Percentiles rank a stretch among this genome's conserved stretches.
Evolutionary conservation across 108 stramenopile genomes (phyloP).

Genomic region (Conticribra guillardii): DNA sequence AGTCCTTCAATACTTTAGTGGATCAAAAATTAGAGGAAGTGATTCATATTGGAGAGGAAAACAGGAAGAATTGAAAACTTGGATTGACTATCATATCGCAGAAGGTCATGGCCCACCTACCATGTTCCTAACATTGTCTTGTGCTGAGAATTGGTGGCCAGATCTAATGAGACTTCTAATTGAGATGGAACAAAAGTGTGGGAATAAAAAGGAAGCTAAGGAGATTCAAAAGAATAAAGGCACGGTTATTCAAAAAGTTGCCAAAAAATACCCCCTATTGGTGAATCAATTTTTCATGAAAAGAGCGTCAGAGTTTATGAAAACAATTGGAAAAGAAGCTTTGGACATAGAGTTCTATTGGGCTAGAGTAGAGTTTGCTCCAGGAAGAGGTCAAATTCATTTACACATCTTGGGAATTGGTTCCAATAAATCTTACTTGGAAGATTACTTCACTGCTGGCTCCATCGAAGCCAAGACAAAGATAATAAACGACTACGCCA

Average conservation of each 20-base stretch:
- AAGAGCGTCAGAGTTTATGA: conserved; percentile 11
- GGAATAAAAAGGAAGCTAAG: neutral
- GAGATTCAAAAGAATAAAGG: neutral
- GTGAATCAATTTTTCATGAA: conserved; percentile 39
- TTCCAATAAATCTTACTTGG: conserved; percentile 14
- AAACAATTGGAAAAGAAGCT: conserved; percentile 15
- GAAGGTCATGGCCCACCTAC: conserved; percentile 35
- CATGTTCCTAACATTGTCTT: conserved; percentile 37
- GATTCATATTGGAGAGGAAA: conserved; percentile 28
- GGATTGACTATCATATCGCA: conserved; percentile 37
- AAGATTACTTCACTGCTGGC: conserved; percentile 13
- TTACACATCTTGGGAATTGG: conserved; percentile 28
- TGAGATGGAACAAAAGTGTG: conserved; percentile 7
- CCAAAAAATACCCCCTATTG: neutral
- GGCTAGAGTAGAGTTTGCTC: conserved; percentile 36
- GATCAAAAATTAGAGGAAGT: conserved; percentile 7
- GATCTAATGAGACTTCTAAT: conserved; percentile 16
- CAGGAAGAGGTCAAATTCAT: too few species aligned
- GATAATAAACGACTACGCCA: conserved; percentile 14
- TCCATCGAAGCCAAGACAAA: conserved; percentile 8
- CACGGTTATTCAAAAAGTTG: neutral
- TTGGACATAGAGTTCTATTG: conserved; percentile 30
- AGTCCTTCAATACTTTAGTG: conserved; percentile 11
- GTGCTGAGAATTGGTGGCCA: conserved; percentile 45
- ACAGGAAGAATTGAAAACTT: conserved; percentile 19